Percentiles rank a stretch among this genome's conserved stretches.
These are phyloP conservation scores for Elsinoe ampelina DNA, from an alignment of 2,329 filamentous ascomycete genomes.

Conservation along the genomic window DNA sequence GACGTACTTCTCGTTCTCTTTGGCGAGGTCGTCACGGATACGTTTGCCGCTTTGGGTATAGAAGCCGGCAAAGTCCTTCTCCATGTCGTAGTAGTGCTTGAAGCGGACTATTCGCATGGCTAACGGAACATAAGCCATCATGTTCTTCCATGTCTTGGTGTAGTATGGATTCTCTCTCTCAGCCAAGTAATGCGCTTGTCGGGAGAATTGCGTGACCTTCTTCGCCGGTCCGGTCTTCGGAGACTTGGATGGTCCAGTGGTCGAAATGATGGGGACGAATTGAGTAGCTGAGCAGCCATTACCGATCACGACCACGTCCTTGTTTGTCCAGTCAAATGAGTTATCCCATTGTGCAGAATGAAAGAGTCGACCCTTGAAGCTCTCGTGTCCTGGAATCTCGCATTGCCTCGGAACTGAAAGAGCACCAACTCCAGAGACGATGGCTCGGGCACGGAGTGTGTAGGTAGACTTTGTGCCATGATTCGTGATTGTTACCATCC, in stretches of 20 bases:
- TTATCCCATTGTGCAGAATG: constrained; percentile 37
- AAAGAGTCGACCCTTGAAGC: constrained; percentile 30
- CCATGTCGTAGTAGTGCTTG: constrained; percentile 35
- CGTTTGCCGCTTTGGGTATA: constrained; percentile 30
- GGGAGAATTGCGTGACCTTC: constrained; percentile 40
- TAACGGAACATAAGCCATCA: constrained; percentile 38
- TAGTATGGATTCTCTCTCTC: constrained; percentile 38
- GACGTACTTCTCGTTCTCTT: constrained; percentile 36
- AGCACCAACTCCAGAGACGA: constrained; percentile 24
- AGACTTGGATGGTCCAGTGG: constrained; percentile 16
- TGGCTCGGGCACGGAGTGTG: constrained; percentile 19
- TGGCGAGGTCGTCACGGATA: constrained; percentile 30
- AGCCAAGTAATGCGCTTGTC: constrained; percentile 42
- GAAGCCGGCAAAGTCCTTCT: constrained; percentile 37
- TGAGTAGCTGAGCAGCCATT: constrained; percentile 51
- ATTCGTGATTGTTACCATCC: constrained; percentile 23
- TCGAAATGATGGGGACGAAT: constrained; percentile 43
- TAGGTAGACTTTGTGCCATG: constrained; percentile 19
- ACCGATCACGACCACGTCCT: constrained; percentile 32
- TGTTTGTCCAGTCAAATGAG: constrained; percentile 29
- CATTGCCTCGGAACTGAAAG: constrained; percentile 23
- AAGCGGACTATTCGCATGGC: constrained; percentile 38
- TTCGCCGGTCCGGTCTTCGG: constrained; percentile 21
- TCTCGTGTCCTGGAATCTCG: constrained; percentile 24
- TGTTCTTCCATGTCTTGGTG: constrained; percentile 31